Conservation (phyloP, 306 rosid species). For the Lathyrus tuberosus region DNA sequence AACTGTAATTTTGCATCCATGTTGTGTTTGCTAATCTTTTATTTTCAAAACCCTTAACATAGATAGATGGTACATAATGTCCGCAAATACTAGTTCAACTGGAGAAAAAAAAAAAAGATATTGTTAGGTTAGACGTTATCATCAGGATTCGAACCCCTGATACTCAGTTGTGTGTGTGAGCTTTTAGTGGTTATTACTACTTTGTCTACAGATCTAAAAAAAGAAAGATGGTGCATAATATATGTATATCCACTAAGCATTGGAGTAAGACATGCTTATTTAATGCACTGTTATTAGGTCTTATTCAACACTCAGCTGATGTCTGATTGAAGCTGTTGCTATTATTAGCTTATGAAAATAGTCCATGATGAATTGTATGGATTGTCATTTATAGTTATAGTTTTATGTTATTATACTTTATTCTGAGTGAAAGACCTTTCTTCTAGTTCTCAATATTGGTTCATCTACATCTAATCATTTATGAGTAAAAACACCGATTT, state of each 20-base stretch:
- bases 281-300: background rate
- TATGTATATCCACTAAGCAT: background rate
- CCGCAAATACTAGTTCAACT: too few species aligned
- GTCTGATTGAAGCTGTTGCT: conserved; percentile 6
- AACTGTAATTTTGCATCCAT: background rate
- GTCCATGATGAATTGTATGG: background rate
- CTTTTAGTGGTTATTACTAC: too few species aligned
- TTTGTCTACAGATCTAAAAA: too few species aligned
- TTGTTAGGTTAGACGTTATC: too few species aligned
- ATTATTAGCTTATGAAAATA: conserved; percentile 5
- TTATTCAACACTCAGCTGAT: background rate
- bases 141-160: too few species aligned
- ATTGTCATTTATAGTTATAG: conserved; percentile 13
- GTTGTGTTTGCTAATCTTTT: background rate
- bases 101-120: too few species aligned
- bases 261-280: conserved; percentile 3
- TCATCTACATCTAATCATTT: background rate
- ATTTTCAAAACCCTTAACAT: background rate
- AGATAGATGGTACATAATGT: too few species aligned
- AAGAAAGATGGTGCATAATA: background rate
- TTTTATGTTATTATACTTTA: background rate
- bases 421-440: background rate
- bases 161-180: too few species aligned
- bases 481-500: background rate
- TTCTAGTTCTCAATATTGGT: background rate